These are phyloP conservation scores for Solanum etuberosum DNA, from an alignment of 257 asterid genomes.

Conservation along the genomic window DNA sequence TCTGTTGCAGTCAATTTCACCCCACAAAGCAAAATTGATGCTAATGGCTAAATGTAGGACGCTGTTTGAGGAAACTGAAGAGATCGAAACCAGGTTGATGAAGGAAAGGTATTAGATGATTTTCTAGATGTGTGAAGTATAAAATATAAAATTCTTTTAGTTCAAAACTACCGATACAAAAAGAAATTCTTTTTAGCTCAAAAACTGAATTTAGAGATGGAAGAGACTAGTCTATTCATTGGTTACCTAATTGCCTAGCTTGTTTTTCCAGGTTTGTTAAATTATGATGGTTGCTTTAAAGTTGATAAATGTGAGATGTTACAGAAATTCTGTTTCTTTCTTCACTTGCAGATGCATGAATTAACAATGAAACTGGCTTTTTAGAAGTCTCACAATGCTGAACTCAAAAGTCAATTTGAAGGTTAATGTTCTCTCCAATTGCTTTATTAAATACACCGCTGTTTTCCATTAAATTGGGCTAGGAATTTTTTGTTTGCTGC, in stretches of 20 bases:
- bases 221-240: neutral
- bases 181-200: neutral
- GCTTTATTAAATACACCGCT: neutral
- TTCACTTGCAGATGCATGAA: conserved; percentile 59
- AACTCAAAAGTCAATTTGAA: conserved; percentile 70
- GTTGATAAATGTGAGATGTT: neutral
- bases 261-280: neutral
- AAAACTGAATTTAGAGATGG: neutral
- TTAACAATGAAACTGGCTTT: conserved; percentile 67
- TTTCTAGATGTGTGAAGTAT: neutral
- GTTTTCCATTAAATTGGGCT: neutral
- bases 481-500: neutral
- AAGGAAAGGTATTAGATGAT: conserved; percentile 68
- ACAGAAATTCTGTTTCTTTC: neutral
- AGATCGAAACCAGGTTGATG: conserved; percentile 90
- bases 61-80: conserved; percentile 85
- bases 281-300: neutral
- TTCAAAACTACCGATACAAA: neutral
- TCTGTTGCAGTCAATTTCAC: conserved; percentile 81
- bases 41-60: conserved; percentile 88
- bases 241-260: neutral
- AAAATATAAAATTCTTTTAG: neutral
- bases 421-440: conserved; percentile 31
- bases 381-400: conserved; percentile 71
- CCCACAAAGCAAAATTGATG: conserved; percentile 89